These are phyloP conservation scores for Crucibulum laeve DNA, from an alignment of 768 basidiomycete genomes.

Conservation along the genomic window DNA sequence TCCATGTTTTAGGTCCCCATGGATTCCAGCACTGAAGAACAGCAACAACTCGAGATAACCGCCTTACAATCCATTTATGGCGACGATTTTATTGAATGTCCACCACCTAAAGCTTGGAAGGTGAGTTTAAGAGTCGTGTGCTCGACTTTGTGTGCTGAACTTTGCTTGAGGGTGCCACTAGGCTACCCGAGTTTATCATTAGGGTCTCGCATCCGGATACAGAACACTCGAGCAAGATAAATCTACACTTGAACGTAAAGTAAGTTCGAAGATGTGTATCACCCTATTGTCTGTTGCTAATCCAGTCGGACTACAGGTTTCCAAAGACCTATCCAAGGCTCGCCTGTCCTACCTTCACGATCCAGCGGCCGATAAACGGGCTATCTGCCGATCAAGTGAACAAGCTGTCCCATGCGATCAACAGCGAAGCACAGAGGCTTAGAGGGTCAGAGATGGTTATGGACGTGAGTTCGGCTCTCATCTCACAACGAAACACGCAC, in stretches of 20 bases:
- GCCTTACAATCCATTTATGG: slow-evolving; percentile 79
- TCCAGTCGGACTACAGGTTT: too few species aligned
- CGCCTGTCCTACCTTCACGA: slow-evolving; percentile 61
- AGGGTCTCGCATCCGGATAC: slow-evolving; percentile 63
- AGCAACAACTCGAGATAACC: slow-evolving; percentile 65
- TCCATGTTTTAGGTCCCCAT: slow-evolving; percentile 34
- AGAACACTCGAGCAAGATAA: slow-evolving; percentile 51
- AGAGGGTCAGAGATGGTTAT: slow-evolving; percentile 78
- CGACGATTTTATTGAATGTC: slow-evolving; percentile 69
- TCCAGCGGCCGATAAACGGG: slow-evolving; percentile 63
- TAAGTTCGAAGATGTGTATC: slow-evolving; percentile 25
- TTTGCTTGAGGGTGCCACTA: slow-evolving; percentile 51
- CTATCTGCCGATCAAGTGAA: slow-evolving; percentile 52
- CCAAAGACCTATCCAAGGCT: slow-evolving; percentile 81
- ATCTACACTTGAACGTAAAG: slow-evolving; percentile 68
- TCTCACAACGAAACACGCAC: not conserved
- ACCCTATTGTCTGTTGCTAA: not conserved
- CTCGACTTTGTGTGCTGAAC: not conserved
- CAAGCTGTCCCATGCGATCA: slow-evolving; percentile 55
- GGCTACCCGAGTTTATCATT: slow-evolving; percentile 75
- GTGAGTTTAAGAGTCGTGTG: slow-evolving; percentile 28
- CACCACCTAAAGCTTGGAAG: slow-evolving; percentile 83
- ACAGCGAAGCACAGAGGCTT: slow-evolving; percentile 58
- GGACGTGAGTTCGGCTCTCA: slow-evolving; percentile 39
- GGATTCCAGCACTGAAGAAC: slow-evolving; percentile 74